These are phyloP conservation scores for Rhynchospora pubera DNA, from an alignment of 176 grass and related monocot species.

Conservation along the genomic window DNA sequence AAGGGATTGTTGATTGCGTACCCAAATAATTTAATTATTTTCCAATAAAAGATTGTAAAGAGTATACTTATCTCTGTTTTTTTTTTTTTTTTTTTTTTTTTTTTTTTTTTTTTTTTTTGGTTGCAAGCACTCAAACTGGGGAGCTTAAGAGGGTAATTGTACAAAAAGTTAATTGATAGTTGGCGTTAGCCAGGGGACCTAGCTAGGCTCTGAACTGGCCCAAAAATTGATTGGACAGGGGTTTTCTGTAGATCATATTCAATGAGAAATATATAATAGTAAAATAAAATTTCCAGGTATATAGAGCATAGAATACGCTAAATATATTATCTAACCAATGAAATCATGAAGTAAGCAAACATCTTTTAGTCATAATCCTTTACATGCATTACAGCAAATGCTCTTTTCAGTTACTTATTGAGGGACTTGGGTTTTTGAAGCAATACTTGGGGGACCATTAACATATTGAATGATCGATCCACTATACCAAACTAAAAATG, in stretches of 20 bases:
- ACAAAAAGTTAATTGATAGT: too few species aligned
- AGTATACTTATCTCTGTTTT: neutral
- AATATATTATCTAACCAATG: neutral
- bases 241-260: neutral
- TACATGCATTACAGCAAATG: neutral
- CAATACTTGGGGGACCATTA: too few species aligned
- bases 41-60: neutral
- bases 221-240: neutral
- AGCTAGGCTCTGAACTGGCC: too few species aligned
- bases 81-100: neutral
- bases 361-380: neutral
- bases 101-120: too few species aligned
- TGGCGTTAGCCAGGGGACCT: too few species aligned
- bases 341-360: neutral
- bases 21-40: neutral
- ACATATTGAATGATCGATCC: too few species aligned
- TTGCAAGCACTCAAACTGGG: neutral
- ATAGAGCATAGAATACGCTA: neutral
- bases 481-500: neutral
- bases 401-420: too few species aligned
- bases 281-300: too few species aligned
- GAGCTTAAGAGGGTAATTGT: too few species aligned
- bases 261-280: neutral
- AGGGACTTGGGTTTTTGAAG: neutral
- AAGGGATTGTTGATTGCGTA: neutral